Conservation (phyloP, 345 rosid genomes). For the Boechera divaricarpa region DNA sequence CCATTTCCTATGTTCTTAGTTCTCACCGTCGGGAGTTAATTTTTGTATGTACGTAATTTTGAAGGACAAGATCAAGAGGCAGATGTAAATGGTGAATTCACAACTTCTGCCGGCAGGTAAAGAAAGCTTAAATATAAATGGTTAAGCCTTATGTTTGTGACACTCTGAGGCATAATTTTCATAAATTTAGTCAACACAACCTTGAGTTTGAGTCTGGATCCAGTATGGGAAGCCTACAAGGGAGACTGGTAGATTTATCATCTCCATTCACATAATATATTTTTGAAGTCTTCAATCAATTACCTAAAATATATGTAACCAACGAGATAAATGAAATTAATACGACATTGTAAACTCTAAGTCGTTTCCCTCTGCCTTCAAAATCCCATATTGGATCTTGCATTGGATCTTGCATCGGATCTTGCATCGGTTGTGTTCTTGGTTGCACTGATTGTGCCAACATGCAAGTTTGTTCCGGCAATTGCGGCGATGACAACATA, state of each 20-base stretch:
- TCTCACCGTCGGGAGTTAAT: no score
- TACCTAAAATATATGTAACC: constrained; percentile 10
- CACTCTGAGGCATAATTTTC: no score
- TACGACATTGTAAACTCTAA: not conserved
- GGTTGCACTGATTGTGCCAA: constrained; percentile 25
- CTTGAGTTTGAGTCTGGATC: no score
- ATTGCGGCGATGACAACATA: not conserved
- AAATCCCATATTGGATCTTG: constrained; percentile 41
- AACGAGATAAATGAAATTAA: constrained; percentile 13
- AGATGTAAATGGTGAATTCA: no score
- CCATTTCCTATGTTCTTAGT: no score
- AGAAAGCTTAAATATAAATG: no score
- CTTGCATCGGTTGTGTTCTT: constrained; percentile 27
- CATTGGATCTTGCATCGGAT: constrained; percentile 12
- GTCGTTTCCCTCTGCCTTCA: constrained; percentile 21
- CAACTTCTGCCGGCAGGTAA: no score
- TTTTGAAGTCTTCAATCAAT: not conserved
- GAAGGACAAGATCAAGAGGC: no score
- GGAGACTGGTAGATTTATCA: not conserved
- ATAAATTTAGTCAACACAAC: no score
- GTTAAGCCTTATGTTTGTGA: no score
- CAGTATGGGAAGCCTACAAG: no score
- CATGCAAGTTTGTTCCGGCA: constrained; percentile 34
- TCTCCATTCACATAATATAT: not conserved
- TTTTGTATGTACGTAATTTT: no score